phyloP scores from a whole-genome alignment of 2,329 filamentous ascomycete species.

The Aspergillus brasiliensis region DNA sequence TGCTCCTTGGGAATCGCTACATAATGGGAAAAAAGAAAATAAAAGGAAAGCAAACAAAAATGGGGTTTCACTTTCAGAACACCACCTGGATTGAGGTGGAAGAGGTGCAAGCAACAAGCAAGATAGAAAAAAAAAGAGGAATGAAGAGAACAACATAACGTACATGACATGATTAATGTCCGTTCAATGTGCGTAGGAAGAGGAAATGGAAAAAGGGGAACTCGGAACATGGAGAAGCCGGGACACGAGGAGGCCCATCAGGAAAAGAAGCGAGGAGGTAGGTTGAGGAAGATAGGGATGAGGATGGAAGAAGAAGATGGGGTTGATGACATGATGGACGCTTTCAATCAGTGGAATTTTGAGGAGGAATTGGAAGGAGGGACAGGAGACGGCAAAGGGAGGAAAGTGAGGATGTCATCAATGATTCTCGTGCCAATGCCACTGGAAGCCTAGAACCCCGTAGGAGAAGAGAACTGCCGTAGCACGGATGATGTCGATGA shows the following conservation, averaged over 20 bases:
- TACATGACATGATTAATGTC: slow-evolving; percentile 18
- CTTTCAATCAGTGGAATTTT: no score
- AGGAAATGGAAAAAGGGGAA: not conserved
- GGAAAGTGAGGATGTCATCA: slow-evolving; percentile 10
- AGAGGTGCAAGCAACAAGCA: not conserved
- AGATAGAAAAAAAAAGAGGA: not conserved
- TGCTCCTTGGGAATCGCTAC: slow-evolving; percentile 39
- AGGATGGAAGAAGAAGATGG: slow-evolving; percentile 16
- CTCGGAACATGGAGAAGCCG: slow-evolving; percentile 1
- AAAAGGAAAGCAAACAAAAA: slow-evolving; percentile 8
- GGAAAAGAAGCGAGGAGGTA: slow-evolving; percentile 16
- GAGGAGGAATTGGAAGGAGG: no score
- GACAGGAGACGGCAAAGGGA: not conserved
- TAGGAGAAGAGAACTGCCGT: slow-evolving; percentile 42
- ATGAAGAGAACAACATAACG: not conserved
- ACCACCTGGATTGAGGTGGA: not conserved
- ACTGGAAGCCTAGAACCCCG: slow-evolving; percentile 37
- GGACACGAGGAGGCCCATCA: slow-evolving; percentile 5
- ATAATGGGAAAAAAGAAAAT: slow-evolving; percentile 28
- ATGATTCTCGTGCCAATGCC: slow-evolving; percentile 14
- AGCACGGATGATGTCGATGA: slow-evolving; percentile 31
- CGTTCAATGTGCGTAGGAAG: not conserved
- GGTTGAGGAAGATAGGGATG: slow-evolving; percentile 16
- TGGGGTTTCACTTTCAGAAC: not conserved
- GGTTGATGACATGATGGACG: slow-evolving; percentile 14